These are phyloP conservation scores for Verticillium dahliae DNA, from an alignment of 2,329 filamentous ascomycete genomes.

Conservation along the genomic window DNA sequence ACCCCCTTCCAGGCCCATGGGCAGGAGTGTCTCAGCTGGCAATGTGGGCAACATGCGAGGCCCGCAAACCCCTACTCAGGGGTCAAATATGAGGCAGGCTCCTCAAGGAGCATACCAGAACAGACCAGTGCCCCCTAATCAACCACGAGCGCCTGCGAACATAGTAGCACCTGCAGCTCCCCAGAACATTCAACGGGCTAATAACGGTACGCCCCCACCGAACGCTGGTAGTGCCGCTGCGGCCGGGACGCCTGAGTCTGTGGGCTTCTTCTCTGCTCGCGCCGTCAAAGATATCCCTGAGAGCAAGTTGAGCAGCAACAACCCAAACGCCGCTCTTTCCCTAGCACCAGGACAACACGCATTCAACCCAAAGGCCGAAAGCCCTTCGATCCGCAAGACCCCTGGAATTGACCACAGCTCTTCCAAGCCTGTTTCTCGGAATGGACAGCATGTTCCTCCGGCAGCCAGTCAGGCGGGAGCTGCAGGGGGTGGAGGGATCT, in stretches of 20 bases:
- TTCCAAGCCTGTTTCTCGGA: conserved; percentile 64
- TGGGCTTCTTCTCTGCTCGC: conserved; percentile 66
- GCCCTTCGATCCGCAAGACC: conserved; percentile 83
- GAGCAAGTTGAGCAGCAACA: conserved; percentile 27
- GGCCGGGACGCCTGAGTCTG: conserved; percentile 26
- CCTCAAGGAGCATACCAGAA: conserved; percentile 12
- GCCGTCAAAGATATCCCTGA: conserved; percentile 53
- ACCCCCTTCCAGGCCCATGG: conserved; percentile 26
- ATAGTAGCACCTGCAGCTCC: conserved; percentile 9
- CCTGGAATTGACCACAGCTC: conserved; percentile 77
- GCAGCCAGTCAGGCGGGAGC: conserved; percentile 14
- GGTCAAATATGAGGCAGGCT: conserved; percentile 15
- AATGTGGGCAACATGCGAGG: conserved; percentile 20
- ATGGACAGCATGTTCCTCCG: conserved; percentile 44
- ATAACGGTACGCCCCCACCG: conserved; percentile 13
- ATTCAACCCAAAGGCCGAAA: conserved; percentile 71
- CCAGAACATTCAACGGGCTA: conserved; percentile 5
- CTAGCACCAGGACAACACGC: conserved; percentile 35
- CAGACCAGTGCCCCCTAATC: conserved; percentile 13
- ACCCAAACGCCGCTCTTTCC: conserved; percentile 32
- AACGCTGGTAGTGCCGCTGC: conserved; percentile 15
- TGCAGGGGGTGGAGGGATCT: conserved; percentile 11
- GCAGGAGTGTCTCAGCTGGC: conserved; percentile 20
- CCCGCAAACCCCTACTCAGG: conserved; percentile 29
- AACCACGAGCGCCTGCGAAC: conserved; percentile 11